Evolutionary conservation across 768 basidiomycete species (phyloP).

Genomic region (Tulasnella sp.): DNA sequence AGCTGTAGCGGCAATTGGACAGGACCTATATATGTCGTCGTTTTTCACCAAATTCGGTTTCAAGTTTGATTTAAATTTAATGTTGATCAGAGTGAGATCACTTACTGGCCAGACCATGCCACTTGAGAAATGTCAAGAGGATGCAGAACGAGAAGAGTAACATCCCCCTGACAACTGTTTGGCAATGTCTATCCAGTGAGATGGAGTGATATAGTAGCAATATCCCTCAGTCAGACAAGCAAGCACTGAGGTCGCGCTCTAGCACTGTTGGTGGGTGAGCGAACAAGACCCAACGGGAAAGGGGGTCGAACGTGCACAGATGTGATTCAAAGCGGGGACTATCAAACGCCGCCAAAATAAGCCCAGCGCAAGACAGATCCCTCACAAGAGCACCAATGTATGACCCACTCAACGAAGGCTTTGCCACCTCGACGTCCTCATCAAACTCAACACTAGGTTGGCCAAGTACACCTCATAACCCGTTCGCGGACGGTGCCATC

Average conservation of each 20-base stretch:
- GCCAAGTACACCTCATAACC: slow-evolving; percentile 11
- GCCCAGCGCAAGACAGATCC: too few species aligned
- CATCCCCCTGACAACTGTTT: neutral
- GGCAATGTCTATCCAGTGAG: too few species aligned
- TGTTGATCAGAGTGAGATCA: too few species aligned
- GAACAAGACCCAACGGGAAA: too few species aligned
- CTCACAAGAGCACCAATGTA: neutral
- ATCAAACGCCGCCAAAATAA: too few species aligned
- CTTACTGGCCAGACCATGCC: neutral
- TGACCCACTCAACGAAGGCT: slow-evolving; percentile 1
- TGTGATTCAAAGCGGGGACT: too few species aligned
- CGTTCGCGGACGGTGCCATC: slow-evolving; percentile 12
- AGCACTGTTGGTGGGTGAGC: too few species aligned
- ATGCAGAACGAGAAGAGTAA: neutral
- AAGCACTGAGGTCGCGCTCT: too few species aligned
- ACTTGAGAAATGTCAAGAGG: neutral
- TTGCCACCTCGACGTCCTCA: neutral
- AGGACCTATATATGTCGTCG: neutral
- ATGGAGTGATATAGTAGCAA: neutral
- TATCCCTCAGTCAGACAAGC: too few species aligned
- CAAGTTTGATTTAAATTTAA: too few species aligned
- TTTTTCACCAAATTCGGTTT: too few species aligned
- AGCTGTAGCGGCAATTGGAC: neutral
- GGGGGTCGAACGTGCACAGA: too few species aligned
- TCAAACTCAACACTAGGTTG: neutral